Base-by-base conservation (phyloP, 208 protist species). In the Leishmania amazonensis region DNA sequence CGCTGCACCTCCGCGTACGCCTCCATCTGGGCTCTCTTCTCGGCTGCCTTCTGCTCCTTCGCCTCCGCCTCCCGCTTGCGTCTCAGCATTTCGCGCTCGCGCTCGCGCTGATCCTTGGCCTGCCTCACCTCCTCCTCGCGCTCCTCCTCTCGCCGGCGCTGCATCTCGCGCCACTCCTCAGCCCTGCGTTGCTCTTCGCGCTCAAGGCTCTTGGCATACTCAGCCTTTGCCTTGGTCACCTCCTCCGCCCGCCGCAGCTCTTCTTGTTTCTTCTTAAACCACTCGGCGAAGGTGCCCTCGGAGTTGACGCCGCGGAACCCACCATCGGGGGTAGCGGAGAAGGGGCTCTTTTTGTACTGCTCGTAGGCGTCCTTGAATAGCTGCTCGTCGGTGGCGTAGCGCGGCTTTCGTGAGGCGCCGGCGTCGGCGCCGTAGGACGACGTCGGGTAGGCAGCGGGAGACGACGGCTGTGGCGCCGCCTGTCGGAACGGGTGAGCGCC, bases 221-320 rank as follows among this genome's bases (percentile, higher is more conserved):
- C 91, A 78, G 91, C 86, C 78, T 94, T 94, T 40, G 90, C 90
- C 78, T 89, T 89, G 35, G 85, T 91, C 67, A 88, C 80, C 84
- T 95, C 93, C 84, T 95, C 91, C 47, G 90, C 87, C 51, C 85
- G 86, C 40, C 90, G 88, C 83, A 95, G 82, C 85, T 96, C 91
- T 79, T 95, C 93, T 80, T 95, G 93, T 80, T 95, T 95, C 76
- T 89, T 85, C 67, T 92, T 91, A 79, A 96, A 96, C 93, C 93
- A 96, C 67, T 96, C 91, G 15, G 91, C 86, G 68, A 96, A 96
- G 67, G 84, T 91, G 60, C 85, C 89, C 78, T 94, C 87, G 7
- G 82, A 68, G 65, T 79, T 83, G 54, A 81, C 81, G 28, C 86
- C 86, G 80, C 90, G 89, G 62, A 90, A 91, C 47, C 85, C 83